Base-by-base conservation (phyloP, 768 basidiomycete species). In the Lentinula detonsa region DNA sequence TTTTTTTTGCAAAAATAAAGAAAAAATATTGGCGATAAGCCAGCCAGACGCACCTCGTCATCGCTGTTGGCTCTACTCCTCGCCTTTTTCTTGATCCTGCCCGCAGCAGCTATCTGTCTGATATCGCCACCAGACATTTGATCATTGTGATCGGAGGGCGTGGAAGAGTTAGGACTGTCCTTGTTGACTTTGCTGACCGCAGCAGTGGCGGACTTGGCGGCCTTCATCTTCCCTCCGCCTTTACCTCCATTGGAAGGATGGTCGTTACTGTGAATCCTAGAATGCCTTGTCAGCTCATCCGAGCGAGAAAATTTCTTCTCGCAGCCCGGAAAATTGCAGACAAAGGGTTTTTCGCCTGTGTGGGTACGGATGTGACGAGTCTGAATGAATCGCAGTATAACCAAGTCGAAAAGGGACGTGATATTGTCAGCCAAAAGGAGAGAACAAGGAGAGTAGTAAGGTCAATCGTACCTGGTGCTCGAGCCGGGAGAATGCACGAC, bases 311-410 rank as follows among this genome's bases (percentile, higher is more conserved):
- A 99, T 5, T 95, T 90, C 73, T 98, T 99, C 74, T 97, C 95
- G 82, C 96, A 99, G n/a, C 87, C 85, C 3, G 92, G 86, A 72
- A 88, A 92, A 1, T 86, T 88, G 82, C 96, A 99, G 21, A 85
- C 82, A 68, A 98, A 98, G 2, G 96, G 96, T 67, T 97, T 98
- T 76, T 99, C 96, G 69, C 96, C 96, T 0, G 96, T 99, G 73
- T 99, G 96, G 0, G 95, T 99, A 62, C 96, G 90, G 59, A 98
- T 97, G 70, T 99, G 96, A 64, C 96, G 89, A 18, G 96, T 99
- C 93, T 98, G 31, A 63, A 60, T 61, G 46, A 64, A 68, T 28
- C 28, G 28, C 28, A 28, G 62, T 62, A 61, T 61, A 59, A 64
- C 57, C 63, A 62, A n/a, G 59, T 39, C 13, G 1, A 39, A 39